A percentile compares a stretch with the other conserved stretches of the same genome.
Conservation (phyloP, 192 early-diverging fungal genomes). For the Gaertneriomyces semiglobifer region DNA sequence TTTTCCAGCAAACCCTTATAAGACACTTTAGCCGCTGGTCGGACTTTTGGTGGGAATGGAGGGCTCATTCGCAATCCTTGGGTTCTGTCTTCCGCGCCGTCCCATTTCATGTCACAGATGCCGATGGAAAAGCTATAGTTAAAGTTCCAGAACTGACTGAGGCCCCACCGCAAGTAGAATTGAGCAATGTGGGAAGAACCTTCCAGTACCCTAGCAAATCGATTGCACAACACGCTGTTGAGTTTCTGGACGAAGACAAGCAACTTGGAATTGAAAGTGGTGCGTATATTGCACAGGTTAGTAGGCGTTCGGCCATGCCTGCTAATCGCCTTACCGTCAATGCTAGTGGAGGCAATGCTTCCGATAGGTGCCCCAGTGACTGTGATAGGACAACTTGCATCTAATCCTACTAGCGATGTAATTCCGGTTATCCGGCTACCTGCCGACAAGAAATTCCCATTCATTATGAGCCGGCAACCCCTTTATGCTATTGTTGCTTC, state of each 20-base stretch:
- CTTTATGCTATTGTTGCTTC: neutral
- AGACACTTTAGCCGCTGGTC: neutral
- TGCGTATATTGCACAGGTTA: neutral
- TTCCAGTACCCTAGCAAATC: neutral
- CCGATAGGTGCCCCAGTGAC: constrained; percentile 4
- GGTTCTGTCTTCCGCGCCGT: neutral
- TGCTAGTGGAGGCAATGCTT: constrained; percentile 5
- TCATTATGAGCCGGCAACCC: neutral
- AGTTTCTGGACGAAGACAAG: neutral
- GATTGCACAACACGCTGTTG: constrained; percentile 6
- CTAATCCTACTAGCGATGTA: neutral
- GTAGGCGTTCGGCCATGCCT: neutral
- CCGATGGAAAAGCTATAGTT: neutral
- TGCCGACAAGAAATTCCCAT: neutral
- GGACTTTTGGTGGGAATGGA: neutral
- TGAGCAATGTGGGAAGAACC: neutral
- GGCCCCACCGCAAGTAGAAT: neutral
- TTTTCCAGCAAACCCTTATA: neutral
- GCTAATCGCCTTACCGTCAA: neutral
- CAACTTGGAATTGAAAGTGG: constrained; percentile 3
- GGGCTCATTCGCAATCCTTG: neutral
- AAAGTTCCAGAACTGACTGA: neutral
- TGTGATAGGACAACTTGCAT: neutral
- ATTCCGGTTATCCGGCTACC: neutral
- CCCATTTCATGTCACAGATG: neutral